Base-by-base conservation (phyloP, 148 eudicot species). In the Vaccinium vitisidaea region DNA sequence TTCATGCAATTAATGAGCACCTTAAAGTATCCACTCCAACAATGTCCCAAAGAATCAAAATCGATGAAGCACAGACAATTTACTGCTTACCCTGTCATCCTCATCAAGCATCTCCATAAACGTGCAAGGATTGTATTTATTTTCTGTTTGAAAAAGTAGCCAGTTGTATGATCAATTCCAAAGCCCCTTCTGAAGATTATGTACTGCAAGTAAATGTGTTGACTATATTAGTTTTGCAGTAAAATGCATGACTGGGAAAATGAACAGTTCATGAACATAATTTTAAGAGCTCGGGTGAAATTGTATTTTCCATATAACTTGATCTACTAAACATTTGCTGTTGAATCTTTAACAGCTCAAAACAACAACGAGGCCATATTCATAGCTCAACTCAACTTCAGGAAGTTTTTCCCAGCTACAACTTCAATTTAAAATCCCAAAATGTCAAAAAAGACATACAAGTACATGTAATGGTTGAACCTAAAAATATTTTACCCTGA, bases 141-240 rank as follows among this genome's bases (percentile, higher is more conserved):
- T 86, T 87, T 88, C 85, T 88, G 87, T 63, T 63, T 48, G 67
- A 85, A 36, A 63, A 88, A 88, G 85, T 87, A 88, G 13, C 74
- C 77, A 25, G 87, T 86, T 84, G 83, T 88, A 23, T 87, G 88
- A 84, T 88, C 88, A 82, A 88, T 50, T 15, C 90, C 90, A 63
- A 88, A 76, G 71, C 90, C 90, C 43, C 90, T 86, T 3, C 90
- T 86, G 63, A 88, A 88, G 30, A 88, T 88, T 61, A 88, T 54
- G 56, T 88, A 88, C 90, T 88, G 81, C 83, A 85, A 18, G 76
- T 21, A 69, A 50, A 23, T 46, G 73, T 14, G 30, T 8, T 11
- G 61, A 50, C 79, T 46, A 48, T 5, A 46, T 76, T 76, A 76
- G 48, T 36, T 30, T 71, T 32, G 76, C 3, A 5, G 48, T 49